phyloP scores from a whole-genome alignment of 441 rosid species.

The Cnidoscolus chayamansa region DNA sequence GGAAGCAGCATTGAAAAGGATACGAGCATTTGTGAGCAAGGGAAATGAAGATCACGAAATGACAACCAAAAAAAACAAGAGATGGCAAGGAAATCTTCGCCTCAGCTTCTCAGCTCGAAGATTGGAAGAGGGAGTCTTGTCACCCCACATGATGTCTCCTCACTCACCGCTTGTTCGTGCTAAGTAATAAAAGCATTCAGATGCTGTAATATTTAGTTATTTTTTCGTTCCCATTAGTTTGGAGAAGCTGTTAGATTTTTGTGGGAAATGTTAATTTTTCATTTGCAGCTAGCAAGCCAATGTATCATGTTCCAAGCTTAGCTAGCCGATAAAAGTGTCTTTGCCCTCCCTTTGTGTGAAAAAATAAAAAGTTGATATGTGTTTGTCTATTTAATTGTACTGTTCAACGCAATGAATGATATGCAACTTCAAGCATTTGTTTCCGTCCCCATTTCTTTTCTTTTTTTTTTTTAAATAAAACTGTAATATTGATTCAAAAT shows the following conservation, averaged over 20 bases:
- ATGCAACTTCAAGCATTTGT: neutral
- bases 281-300: no score
- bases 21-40: conserved; percentile 43
- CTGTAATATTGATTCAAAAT: no score
- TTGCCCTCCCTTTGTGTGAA: no score
- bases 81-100: conserved; percentile 52
- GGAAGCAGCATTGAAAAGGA: conserved; percentile 65
- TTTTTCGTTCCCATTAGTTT: conserved; percentile 11
- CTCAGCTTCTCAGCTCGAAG: conserved; percentile 47
- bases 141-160: conserved; percentile 48
- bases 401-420: neutral
- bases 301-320: no score
- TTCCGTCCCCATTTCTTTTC: no score
- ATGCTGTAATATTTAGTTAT: no score
- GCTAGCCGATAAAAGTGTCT: no score
- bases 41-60: conserved; percentile 22
- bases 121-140: conserved; percentile 23
- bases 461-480: no score
- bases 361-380: no score
- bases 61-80: neutral
- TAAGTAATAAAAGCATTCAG: conserved; percentile 12
- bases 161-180: conserved; percentile 70
- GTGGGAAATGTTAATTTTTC: neutral
- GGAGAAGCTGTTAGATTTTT: neutral
- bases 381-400: no score